Conservation (phyloP, 176 grass and related monocot genomes). For the Cocos nucifera region DNA sequence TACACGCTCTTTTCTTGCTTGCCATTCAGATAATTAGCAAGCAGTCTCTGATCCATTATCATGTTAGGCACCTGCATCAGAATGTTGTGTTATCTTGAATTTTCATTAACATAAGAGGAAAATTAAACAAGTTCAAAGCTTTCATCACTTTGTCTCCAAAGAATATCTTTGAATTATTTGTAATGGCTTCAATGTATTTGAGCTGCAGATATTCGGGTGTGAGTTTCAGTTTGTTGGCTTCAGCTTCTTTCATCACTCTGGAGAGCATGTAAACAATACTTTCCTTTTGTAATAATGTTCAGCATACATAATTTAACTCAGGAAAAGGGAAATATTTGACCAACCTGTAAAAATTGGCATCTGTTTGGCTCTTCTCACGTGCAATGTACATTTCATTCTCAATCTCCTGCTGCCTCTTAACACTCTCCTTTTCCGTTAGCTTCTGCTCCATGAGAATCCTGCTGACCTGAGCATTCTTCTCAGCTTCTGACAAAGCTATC, state of each 20-base stretch:
- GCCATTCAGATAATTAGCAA: constrained; percentile 41
- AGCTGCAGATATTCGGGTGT: constrained; percentile 85
- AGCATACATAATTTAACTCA: too few relatives aligned
- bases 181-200: constrained; percentile 87
- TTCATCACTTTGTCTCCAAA: constrained; percentile 91
- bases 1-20: constrained; percentile 22
- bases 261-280: constrained; percentile 12
- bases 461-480: constrained; percentile 95
- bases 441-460: constrained; percentile 96
- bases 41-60: constrained; percentile 74
- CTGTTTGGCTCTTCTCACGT: constrained; percentile 67
- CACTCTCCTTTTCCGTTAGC: constrained; percentile 82
- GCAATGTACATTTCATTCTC: constrained; percentile 93
- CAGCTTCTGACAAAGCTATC: constrained; percentile 90
- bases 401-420: constrained; percentile 85
- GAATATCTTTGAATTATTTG: constrained; percentile 96
- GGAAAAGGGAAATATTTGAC: constrained; percentile 3
- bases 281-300: neutral
- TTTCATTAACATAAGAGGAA: constrained; percentile 7
- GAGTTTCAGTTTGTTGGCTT: constrained; percentile 89
- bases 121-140: neutral
- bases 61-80: constrained; percentile 57
- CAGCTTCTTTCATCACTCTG: constrained; percentile 86
- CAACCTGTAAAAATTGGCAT: constrained; percentile 80
- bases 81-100: neutral